Evolutionary conservation across 176 grass and related monocot species (phyloP), one percentile per base, ranked within the genome.

Genomic region (Triticum timopheevii): DNA sequence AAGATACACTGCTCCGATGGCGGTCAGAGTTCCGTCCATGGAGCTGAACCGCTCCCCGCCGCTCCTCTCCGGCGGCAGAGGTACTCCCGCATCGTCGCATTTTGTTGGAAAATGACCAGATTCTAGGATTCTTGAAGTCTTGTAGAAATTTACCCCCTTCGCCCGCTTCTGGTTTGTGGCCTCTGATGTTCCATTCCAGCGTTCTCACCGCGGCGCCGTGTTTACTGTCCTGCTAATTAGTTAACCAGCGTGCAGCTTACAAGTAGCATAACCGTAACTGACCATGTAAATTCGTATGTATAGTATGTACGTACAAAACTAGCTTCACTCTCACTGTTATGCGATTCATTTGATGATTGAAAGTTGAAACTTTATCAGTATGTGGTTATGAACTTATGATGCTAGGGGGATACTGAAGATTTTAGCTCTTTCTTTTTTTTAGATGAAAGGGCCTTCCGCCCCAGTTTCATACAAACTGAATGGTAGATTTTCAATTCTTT

Each of bases 31-130:
- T 76, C 69, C 63, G 2, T 82, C 88, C 11, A 88, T 90, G 90
- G 90, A 82, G 72, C 70, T 89, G 45, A 81, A 90, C 84, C 81
- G 87, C 88, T 82, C 83, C 19, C 77, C 73, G 9, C 78, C 84
- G 23, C 61, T 73, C 30, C 54, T 83, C 68, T 81, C 91, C 10
- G 63, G 77, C 25, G 76, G 76, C 87, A 39, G 65, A 87, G 87
- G 91, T 93, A 85, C 34, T 4, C 13, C 31, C 1, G 13, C 20
- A 16, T 22, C 3, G 10, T 59, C 16, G 31, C 73, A 10, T 78
- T 34, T 54, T 16, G 12, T 19, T 66, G 19, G 81, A 68, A 61
- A 61, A 20, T 72, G 25, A 10, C 15, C 67, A 8, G 13, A 54
- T 20, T 13, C 31, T 30, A 36, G 36, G 24, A 22, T 39, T 77